Conservation (phyloP, 148 eudicot genomes). For the Simmondsia chinensis region DNA sequence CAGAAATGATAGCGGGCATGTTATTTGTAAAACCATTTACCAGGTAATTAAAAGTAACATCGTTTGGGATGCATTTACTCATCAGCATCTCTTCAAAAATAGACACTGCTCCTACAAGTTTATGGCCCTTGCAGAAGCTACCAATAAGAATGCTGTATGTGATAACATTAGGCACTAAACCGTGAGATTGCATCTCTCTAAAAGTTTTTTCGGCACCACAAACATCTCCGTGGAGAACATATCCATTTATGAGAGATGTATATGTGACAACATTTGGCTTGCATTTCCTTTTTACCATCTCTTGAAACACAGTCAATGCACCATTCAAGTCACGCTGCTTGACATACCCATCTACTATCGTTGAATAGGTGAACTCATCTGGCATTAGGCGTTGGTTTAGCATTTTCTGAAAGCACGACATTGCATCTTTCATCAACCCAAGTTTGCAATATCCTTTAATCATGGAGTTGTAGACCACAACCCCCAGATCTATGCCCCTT, state of each 20-base stretch:
- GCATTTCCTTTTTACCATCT: conserved; percentile 45
- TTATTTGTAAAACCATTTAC: conserved; percentile 61
- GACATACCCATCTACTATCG: conserved; percentile 70
- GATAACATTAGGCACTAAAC: conserved; percentile 64
- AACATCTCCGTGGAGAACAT: conserved; percentile 40
- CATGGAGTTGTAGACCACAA: conserved; percentile 75
- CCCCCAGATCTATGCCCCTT: conserved; percentile 49
- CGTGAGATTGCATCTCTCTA: conserved; percentile 46
- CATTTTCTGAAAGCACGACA: conserved; percentile 51
- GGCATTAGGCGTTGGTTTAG: conserved; percentile 26
- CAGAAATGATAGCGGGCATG: conserved; percentile 2
- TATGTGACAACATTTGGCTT: conserved; percentile 84
- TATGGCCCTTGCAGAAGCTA: conserved; percentile 57
- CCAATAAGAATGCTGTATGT: conserved; percentile 68
- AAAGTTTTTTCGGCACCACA: conserved; percentile 43
- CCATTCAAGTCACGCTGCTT: conserved; percentile 60
- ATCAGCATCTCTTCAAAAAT: conserved; percentile 62
- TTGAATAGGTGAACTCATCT: conserved; percentile 78
- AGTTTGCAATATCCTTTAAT: conserved; percentile 76
- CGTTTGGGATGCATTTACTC: conserved; percentile 60
- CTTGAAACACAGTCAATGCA: conserved; percentile 44
- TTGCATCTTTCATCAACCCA: conserved; percentile 72
- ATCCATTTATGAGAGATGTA: conserved; percentile 76
- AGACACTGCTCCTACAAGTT: conserved; percentile 52
- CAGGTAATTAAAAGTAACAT: conserved; percentile 60